A percentile compares a stretch with the other conserved stretches of the same genome.
These are phyloP conservation scores for Candida odintsovae DNA, from an alignment of 805 yeast genomes.

Conservation along the genomic window DNA sequence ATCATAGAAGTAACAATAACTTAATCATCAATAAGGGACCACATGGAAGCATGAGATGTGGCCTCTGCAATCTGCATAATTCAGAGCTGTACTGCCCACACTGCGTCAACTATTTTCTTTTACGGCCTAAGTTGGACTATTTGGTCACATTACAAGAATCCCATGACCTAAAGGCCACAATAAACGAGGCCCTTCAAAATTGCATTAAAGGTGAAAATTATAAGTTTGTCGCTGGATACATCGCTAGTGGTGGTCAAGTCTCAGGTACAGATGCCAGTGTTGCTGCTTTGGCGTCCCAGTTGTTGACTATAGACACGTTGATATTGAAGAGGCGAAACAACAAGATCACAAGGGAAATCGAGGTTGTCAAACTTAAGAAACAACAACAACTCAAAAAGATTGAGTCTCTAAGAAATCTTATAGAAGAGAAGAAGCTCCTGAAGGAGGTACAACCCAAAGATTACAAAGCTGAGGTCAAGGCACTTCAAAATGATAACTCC, in stretches of 20 bases:
- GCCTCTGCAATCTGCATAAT: background rate
- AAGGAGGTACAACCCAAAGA: background rate
- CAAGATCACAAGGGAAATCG: constrained; percentile 11
- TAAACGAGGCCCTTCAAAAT: constrained; percentile 11
- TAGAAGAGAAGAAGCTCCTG: background rate
- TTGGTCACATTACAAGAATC: constrained; percentile 7
- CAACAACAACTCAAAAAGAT: background rate
- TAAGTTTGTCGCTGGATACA: constrained; percentile 5
- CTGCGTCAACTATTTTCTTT: constrained; percentile 11
- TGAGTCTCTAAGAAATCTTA: background rate
- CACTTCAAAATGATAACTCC: constrained; percentile 6
- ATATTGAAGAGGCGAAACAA: constrained; percentile 11
- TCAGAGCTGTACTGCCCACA: constrained; percentile 7
- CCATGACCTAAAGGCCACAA: constrained; percentile 2
- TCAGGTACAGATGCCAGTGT: constrained; percentile 4
- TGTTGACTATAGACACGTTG: constrained; percentile 19
- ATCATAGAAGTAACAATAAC: too few relatives aligned
- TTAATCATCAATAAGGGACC: too few relatives aligned
- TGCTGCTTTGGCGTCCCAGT: constrained; percentile 20
- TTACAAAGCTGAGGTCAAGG: background rate
- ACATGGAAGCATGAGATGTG: background rate
- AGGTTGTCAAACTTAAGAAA: background rate
- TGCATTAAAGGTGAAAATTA: constrained; percentile 13
- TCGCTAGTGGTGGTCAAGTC: constrained; percentile 1
- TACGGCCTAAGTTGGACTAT: constrained; percentile 13